A percentile compares a stretch with the other conserved stretches of the same genome.
Evolutionary conservation across 768 basidiomycete genomes (phyloP).

Genomic region (Crucibulum laeve): DNA sequence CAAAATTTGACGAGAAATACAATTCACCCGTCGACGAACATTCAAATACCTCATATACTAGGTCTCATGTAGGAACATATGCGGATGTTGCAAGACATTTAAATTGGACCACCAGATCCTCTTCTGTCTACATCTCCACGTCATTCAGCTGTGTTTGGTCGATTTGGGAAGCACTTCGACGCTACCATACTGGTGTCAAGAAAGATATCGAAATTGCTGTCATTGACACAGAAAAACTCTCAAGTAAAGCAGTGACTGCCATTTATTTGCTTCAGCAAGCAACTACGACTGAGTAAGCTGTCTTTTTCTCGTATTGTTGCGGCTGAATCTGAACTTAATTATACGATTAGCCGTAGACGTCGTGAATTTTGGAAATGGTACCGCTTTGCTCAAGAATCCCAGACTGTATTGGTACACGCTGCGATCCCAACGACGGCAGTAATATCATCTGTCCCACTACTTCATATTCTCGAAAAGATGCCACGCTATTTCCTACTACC

Average conservation of each 20-base stretch:
- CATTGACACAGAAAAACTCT: slow-evolving; percentile 63
- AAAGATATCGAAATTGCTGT: slow-evolving; percentile 76
- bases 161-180: slow-evolving; percentile 74
- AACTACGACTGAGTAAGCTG: slow-evolving; percentile 50
- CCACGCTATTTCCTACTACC: slow-evolving; percentile 63
- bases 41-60: slow-evolving; percentile 17
- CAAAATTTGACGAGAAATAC: slow-evolving; percentile 54
- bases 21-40: slow-evolving; percentile 27
- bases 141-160: slow-evolving; percentile 84
- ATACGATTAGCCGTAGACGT: slow-evolving; percentile 8
- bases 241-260: slow-evolving; percentile 57
- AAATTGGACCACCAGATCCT: slow-evolving; percentile 73
- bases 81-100: slow-evolving; percentile 64
- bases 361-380: slow-evolving; percentile 73
- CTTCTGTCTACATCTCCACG: slow-evolving; percentile 67
- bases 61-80: slow-evolving; percentile 41
- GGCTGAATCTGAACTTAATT: background rate
- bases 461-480: slow-evolving; percentile 58
- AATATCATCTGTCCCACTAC: slow-evolving; percentile 65
- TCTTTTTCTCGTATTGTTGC: background rate
- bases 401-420: slow-evolving; percentile 69
- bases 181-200: slow-evolving; percentile 70
- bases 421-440: slow-evolving; percentile 64
- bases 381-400: slow-evolving; percentile 69
- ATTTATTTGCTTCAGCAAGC: slow-evolving; percentile 56